Evolutionary conservation across 805 yeast species (phyloP).

Genomic region (Wickerhamiella sergipiensis): DNA sequence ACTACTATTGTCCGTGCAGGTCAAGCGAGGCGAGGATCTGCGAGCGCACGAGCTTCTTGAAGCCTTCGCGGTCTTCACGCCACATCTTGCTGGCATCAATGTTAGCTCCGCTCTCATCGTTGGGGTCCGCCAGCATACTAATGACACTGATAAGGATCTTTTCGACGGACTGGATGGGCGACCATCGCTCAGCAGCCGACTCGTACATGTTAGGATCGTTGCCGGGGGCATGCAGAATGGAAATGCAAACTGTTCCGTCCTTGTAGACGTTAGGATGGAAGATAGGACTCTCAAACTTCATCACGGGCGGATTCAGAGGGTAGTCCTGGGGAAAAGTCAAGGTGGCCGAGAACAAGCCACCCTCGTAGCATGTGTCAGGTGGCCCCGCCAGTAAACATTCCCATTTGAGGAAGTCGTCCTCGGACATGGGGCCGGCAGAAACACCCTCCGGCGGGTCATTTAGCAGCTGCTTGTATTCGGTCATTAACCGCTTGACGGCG

Average conservation of each 20-base stretch:
- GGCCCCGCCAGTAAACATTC: conserved; percentile 80
- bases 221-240: conserved; percentile 91
- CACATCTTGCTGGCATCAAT: conserved; percentile 70
- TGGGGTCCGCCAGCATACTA: conserved; percentile 93
- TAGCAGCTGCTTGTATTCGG: conserved; percentile 76
- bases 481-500: conserved; percentile 76
- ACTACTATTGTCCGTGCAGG: conserved; percentile 25
- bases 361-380: conserved; percentile 68
- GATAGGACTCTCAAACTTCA: conserved; percentile 65
- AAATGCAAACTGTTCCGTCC: conserved; percentile 92
- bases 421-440: conserved; percentile 78
- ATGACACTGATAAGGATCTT: conserved; percentile 84
- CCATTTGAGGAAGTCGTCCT: conserved; percentile 65
- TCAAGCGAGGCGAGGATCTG: conserved; percentile 67
- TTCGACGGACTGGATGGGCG: conserved; percentile 96
- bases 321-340: conserved; percentile 65
- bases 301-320: conserved; percentile 69
- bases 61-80: conserved; percentile 70
- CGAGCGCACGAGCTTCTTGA: conserved; percentile 45
- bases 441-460: conserved; percentile 91
- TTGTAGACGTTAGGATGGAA: conserved; percentile 87
- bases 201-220: conserved; percentile 96
- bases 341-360: conserved; percentile 73
- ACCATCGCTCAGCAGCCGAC: conserved; percentile 93
- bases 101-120: conserved; percentile 91